These are phyloP conservation scores for Linnemannia exigua DNA, from an alignment of 192 early-diverging fungal genomes.

Conservation along the genomic window DNA sequence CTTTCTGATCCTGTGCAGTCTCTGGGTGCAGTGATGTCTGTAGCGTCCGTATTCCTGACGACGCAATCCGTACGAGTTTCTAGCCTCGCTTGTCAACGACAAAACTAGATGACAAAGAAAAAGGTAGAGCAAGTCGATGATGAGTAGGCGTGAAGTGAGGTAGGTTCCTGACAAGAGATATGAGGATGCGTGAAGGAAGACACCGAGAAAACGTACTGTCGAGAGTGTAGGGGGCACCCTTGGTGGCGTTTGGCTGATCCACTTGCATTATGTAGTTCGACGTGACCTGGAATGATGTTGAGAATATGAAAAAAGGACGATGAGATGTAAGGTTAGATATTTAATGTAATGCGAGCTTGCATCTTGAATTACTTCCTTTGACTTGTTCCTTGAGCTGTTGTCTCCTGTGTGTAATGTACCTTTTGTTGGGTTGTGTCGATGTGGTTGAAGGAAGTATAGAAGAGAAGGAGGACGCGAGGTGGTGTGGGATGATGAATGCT, in stretches of 20 bases:
- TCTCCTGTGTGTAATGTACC: too few species aligned
- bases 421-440: too few species aligned
- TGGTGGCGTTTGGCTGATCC: conserved; percentile 14
- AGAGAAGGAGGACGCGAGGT: background rate
- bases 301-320: background rate
- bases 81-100: conserved; percentile 68
- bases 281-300: background rate
- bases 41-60: conserved; percentile 88
- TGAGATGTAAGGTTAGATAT: background rate
- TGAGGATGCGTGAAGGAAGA: background rate
- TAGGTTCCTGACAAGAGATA: background rate
- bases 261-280: conserved; percentile 19
- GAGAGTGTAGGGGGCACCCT: conserved; percentile 18
- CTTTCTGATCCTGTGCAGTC: conserved; percentile 72
- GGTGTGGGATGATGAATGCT: too few species aligned
- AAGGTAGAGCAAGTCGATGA: background rate
- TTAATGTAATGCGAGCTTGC: too few species aligned
- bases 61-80: conserved; percentile 82
- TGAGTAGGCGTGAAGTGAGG: background rate
- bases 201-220: conserved; percentile 21
- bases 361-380: too few species aligned
- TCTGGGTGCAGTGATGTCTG: conserved; percentile 77
- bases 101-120: conserved; percentile 57
- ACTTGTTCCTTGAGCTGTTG: too few species aligned
- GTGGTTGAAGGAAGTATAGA: background rate